phyloP scores from a whole-genome alignment of 345 rosid species.

The rapeseed (Brassica napus) region DNA sequence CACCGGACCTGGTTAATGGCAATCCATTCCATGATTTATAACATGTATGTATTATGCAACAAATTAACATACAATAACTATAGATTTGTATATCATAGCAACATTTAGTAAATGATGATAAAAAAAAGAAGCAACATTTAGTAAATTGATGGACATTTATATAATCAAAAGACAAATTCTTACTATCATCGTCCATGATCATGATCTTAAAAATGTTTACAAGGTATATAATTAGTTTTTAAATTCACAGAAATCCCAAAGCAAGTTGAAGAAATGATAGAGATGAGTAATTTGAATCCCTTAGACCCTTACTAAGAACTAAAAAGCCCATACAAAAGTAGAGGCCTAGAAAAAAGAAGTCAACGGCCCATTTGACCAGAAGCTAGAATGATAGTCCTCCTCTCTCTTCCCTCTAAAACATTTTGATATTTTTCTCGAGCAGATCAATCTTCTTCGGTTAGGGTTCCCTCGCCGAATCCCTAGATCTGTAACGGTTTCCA shows the following conservation, averaged over 20 bases:
- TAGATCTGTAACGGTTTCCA: not conserved
- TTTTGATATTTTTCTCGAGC: constrained; percentile 2
- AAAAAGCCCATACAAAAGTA: not conserved
- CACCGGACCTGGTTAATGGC: too few relatives aligned
- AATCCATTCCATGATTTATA: too few relatives aligned
- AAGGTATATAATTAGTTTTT: not conserved
- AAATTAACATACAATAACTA: too few relatives aligned
- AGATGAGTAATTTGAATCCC: not conserved
- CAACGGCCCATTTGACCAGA: constrained; percentile 24
- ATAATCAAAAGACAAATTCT: not conserved
- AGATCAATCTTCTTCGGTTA: not conserved
- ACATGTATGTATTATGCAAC: too few relatives aligned
- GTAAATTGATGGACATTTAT: not conserved
- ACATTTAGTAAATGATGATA: too few relatives aligned
- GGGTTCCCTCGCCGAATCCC: not conserved
- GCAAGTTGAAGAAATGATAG: not conserved
- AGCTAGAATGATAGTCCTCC: not conserved
- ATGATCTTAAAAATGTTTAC: too few relatives aligned
- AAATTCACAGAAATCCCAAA: not conserved
- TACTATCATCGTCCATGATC: not conserved
- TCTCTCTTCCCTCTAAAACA: constrained; percentile 36
- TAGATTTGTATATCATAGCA: not conserved
- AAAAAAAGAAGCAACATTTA: too few relatives aligned
- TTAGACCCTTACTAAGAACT: not conserved
- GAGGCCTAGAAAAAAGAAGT: not conserved